Percentiles rank a stretch among this genome's conserved stretches.
These are phyloP conservation scores for Cutaneotrichosporon spelunceum DNA, from an alignment of 1,284 basidiomycete genomes.

Conservation along the genomic window DNA sequence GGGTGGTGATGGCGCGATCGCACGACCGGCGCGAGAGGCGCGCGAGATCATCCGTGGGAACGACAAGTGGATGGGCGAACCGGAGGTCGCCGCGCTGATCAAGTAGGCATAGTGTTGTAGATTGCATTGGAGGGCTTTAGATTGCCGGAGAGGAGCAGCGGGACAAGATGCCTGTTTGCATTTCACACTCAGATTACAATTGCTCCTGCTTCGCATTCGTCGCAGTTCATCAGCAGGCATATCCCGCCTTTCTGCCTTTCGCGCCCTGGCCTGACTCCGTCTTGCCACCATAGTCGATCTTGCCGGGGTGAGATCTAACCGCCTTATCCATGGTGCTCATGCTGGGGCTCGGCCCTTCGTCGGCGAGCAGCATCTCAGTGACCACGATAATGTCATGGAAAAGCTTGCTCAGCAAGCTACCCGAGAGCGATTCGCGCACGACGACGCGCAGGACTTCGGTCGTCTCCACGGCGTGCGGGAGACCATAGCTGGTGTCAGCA, in stretches of 20 bases:
- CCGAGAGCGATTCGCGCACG: constrained; percentile 62
- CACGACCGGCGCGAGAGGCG: constrained; percentile 79
- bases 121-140: constrained; percentile 1
- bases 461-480: constrained; percentile 66
- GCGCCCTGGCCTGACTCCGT: background rate
- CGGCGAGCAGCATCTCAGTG: constrained; percentile 8
- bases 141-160: background rate
- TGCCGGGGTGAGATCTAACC: background rate
- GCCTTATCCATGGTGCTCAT: background rate
- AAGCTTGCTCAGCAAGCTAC: constrained; percentile 41
- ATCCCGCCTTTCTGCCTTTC: background rate
- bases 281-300: background rate
- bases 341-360: constrained; percentile 4
- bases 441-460: constrained; percentile 83
- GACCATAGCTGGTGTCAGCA: constrained; percentile 58
- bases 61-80: constrained; percentile 39
- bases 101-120: constrained; percentile 8
- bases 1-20: constrained; percentile 68
- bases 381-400: constrained; percentile 40
- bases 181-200: no score
- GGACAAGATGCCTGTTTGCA: background rate
- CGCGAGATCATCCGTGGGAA: constrained; percentile 65
- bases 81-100: constrained; percentile 33
- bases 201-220: background rate
- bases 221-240: background rate